Evolutionary conservation across 495 filamentous ascomycete genomes (phyloP).

Genomic region (Trichoderma virens): DNA sequence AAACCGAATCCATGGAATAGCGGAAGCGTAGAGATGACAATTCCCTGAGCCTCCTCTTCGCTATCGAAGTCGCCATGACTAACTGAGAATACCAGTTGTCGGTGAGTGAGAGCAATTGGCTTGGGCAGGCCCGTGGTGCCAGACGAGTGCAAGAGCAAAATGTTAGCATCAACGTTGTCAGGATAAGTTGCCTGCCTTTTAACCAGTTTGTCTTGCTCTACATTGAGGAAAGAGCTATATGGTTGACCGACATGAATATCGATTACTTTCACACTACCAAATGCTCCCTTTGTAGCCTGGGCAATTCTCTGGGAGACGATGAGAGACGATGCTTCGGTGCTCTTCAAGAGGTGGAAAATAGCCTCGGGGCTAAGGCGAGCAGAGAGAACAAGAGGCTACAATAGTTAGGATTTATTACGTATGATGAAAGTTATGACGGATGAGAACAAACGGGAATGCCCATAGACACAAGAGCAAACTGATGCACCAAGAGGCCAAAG

Average conservation of each 20-base stretch:
- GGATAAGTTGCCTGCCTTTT: neutral
- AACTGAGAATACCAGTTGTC: slow-evolving; percentile 9
- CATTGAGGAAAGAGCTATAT: neutral
- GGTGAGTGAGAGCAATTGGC: slow-evolving; percentile 30
- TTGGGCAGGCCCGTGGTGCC: slow-evolving; percentile 26
- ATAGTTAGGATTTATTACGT: neutral
- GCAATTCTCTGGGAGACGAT: slow-evolving; percentile 19
- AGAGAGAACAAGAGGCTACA: slow-evolving; percentile 21
- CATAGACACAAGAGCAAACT: slow-evolving; percentile 22
- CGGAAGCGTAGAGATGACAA: slow-evolving; percentile 30
- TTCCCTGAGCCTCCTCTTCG: slow-evolving; percentile 14
- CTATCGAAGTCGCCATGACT: neutral
- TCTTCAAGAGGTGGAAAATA: slow-evolving; percentile 19
- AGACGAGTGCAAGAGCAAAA: slow-evolving; percentile 11
- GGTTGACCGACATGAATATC: neutral
- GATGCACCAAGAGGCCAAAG: slow-evolving; percentile 22
- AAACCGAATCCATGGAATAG: slow-evolving; percentile 32
- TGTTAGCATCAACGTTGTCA: slow-evolving; percentile 8
- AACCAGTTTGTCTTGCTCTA: neutral
- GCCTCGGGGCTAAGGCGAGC: slow-evolving; percentile 21
- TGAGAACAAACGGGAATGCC: slow-evolving; percentile 17
- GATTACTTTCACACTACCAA: neutral
- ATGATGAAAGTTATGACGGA: neutral
- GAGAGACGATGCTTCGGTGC: slow-evolving; percentile 16
- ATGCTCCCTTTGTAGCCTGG: neutral